Conservation (phyloP, 305 asterid species). For the Galium porrigens region DNA sequence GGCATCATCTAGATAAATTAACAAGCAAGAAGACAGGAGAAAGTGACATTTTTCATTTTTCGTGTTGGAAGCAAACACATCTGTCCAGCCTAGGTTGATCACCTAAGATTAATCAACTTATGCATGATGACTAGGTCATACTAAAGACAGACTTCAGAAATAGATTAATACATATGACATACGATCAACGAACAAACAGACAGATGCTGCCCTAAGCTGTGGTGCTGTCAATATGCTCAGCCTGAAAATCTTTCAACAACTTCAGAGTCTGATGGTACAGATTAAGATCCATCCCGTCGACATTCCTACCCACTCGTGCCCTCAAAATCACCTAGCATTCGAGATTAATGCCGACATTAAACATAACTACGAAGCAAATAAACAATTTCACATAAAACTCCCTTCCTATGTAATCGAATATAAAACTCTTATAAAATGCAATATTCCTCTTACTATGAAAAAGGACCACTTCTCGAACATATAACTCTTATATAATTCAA, state of each 20-base stretch:
- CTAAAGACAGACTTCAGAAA: neutral
- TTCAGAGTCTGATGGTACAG: slow-evolving; percentile 64
- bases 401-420: neutral
- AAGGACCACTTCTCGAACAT: neutral
- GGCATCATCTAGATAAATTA: slow-evolving; percentile 8
- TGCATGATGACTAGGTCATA: slow-evolving; percentile 10
- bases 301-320: slow-evolving; percentile 86
- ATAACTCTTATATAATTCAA: neutral
- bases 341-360: slow-evolving; percentile 1
- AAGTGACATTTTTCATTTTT: slow-evolving; percentile 4
- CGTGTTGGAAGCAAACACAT: neutral
- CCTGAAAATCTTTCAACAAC: slow-evolving; percentile 55
- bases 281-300: slow-evolving; percentile 77
- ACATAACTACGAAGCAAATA: neutral
- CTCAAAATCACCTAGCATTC: slow-evolving; percentile 49
- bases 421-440: neutral
- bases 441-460: neutral
- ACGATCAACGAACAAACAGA: neutral
- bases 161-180: neutral
- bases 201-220: slow-evolving; percentile 17
- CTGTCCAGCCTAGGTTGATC: neutral
- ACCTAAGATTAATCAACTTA: neutral
- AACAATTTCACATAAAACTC: neutral
- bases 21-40: slow-evolving; percentile 3
- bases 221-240: slow-evolving; percentile 31